Base-by-base conservation (phyloP, 192 early-diverging fungal species). In the Coemansia umbellata region DNA sequence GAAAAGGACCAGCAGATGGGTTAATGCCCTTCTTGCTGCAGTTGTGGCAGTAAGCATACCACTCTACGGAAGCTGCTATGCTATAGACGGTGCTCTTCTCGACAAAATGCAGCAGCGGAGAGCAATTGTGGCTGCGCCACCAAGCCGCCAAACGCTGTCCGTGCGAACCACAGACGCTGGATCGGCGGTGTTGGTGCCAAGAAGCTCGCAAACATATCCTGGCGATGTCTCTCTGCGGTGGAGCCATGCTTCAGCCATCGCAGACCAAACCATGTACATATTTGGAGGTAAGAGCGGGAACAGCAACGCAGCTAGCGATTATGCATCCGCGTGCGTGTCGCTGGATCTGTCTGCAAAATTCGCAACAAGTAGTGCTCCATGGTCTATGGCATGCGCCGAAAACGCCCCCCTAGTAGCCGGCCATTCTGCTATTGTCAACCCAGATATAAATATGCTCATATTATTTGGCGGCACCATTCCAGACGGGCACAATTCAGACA, bases 241-340 rank as follows among this genome's bases (percentile, higher is more conserved):
- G 60, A 45, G 47, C 8, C 64, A 67, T 19, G 50, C 64, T 2
- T 74, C 71, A 19, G 53, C 53, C 3, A 63, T 74, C 6, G 63
- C 71, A 22, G 71, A 74, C 60, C 51, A 63, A 39, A 53, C 64
- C 21, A 58, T 74, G 37, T 74, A 74, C 43, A 57, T 74, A 23
- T 51, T 74, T 18, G 71, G 71, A 47, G 71, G 71, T 14, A 66
- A 63, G 18, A 13, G 17, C 19, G 39, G 47, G 28, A 33, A 27
- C 18, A 60, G 64, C 26, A 61, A 66, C 40, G 21, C 44, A 8
- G 31, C 37, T 9, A 19, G n/a, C 22, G 58, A 62, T 59, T 74
- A 62, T 36, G 64, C 63, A 27, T 13, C 44, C 2, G 17, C 58
- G 24, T 74, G 64, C 33, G 23, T 63, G 42, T 52, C 71, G 39